Evolutionary conservation across 768 basidiomycete genomes (phyloP).

Genomic region (Cystofilobasidium macerans): DNA sequence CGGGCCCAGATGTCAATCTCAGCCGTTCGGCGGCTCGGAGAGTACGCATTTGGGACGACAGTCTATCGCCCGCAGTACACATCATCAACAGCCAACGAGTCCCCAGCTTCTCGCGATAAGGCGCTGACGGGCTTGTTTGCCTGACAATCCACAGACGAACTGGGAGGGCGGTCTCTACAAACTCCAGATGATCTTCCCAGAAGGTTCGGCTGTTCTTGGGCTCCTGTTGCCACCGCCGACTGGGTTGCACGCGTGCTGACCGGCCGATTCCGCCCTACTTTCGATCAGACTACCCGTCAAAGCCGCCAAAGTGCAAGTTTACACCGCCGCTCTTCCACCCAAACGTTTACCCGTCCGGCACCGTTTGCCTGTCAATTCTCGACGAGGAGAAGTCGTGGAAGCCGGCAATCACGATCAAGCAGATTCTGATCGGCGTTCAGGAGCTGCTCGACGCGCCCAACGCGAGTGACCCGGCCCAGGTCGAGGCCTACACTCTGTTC

Average conservation of each 20-base stretch:
- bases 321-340: conserved; percentile 90
- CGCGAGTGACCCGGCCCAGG: conserved; percentile 93
- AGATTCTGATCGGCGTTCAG: conserved; percentile 94
- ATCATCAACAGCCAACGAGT: too few species aligned
- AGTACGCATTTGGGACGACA: too few species aligned
- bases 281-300: conserved; percentile 9
- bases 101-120: too few species aligned
- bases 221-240: not conserved
- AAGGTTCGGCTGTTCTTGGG: conserved; percentile 55
- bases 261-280: not conserved
- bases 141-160: conserved; percentile 52
- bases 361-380: conserved; percentile 91
- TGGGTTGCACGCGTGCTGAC: conserved; percentile 1
- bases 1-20: too few species aligned
- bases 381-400: conserved; percentile 99
- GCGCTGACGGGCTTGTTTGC: too few species aligned
- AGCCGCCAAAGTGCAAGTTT: conserved; percentile 67
- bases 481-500: conserved; percentile 97
- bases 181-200: conserved; percentile 86
- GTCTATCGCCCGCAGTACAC: too few species aligned
- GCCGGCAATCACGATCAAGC: conserved; percentile 96
- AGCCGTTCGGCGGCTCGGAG: too few species aligned
- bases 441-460: conserved; percentile 92
- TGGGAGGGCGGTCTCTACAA: conserved; percentile 98
- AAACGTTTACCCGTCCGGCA: conserved; percentile 97